Base-by-base conservation (phyloP, 306 rosid species). In the Lathyrus tuberosus region DNA sequence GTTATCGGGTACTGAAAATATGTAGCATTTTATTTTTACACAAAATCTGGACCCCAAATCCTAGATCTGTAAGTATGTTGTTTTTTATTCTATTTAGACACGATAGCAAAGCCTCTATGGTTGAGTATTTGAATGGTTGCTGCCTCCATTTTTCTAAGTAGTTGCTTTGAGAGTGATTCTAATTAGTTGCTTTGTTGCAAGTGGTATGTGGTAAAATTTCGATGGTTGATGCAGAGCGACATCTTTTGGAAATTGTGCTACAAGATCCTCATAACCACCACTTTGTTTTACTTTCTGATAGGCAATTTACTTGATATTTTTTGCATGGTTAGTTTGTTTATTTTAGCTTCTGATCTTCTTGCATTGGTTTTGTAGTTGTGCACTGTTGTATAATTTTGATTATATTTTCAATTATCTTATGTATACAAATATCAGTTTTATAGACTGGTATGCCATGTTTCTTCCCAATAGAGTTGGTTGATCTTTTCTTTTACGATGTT, bases 131-230 rank as follows among this genome's bases (percentile, higher is more conserved):
- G 3, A 24, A 24, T 24, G 26, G 26, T 24, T 24, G 26, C 3
- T 24, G 0, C 26, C 26, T 24, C 26, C 26, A 24, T 24, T 24
- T 24, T 24, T 24, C 26, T 24, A 24, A 24, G 2, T 24, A 24
- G 26, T 24, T 24, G 3, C 26, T 24, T 24, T 24, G 22, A 20
- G 22, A 20, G 22, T 20, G 22, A 20, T 20, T 0, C 0, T 20
- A 20, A 20, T 20, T 20, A 20, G 22, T 20, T 20, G 22, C 22
- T 20, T 20, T 20, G 1, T 20, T 20, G 22, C 84, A 86, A 97
- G 99, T 95, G 70, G 73, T 87, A 12, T 95, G 99, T 97, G 97
- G 99, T 20, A 87, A 83, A 77, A 87, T 87, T 69, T 87, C 99
- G 35, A 95, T 95, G 97, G 72, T 91, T 38, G 91, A 89, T 72